Conservation (phyloP, 2,329 filamentous ascomycete genomes). For the Lasiodiplodia sp. region DNA sequence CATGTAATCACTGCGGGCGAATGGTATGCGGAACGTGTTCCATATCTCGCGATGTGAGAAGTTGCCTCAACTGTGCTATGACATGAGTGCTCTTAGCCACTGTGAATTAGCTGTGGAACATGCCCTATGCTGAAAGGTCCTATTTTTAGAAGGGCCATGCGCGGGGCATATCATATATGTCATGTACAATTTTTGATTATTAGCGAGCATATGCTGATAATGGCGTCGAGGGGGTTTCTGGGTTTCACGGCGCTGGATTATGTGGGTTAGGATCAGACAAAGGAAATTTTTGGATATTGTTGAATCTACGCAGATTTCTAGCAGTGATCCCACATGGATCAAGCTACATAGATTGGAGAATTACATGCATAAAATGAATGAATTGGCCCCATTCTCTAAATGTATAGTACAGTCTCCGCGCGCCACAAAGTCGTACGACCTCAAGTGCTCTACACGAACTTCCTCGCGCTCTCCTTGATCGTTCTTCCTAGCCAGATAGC, state of each 20-base stretch:
- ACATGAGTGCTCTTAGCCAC: background rate
- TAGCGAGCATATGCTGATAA: background rate
- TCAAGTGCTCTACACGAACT: conserved; percentile 3
- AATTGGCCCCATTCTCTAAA: background rate
- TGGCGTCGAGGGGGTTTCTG: background rate
- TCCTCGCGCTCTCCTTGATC: conserved; percentile 15
- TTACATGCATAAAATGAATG: background rate
- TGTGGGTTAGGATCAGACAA: background rate
- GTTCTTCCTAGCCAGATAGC: conserved; percentile 23
- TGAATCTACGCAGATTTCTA: background rate
- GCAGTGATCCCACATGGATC: background rate
- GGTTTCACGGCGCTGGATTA: background rate
- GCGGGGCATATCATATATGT: background rate
- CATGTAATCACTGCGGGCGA: conserved; percentile 49
- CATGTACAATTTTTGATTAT: background rate
- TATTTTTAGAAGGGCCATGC: background rate
- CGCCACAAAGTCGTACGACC: background rate
- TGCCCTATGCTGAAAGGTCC: background rate
- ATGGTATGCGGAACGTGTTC: conserved; percentile 53
- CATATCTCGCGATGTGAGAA: conserved; percentile 45
- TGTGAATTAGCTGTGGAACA: background rate
- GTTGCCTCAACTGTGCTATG: conserved; percentile 52
- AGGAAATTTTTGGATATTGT: background rate
- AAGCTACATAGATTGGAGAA: background rate
- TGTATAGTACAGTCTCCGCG: conserved; percentile 3